Base-by-base conservation (phyloP, 805 yeast species). In the Suhomyces pyralidae region DNA sequence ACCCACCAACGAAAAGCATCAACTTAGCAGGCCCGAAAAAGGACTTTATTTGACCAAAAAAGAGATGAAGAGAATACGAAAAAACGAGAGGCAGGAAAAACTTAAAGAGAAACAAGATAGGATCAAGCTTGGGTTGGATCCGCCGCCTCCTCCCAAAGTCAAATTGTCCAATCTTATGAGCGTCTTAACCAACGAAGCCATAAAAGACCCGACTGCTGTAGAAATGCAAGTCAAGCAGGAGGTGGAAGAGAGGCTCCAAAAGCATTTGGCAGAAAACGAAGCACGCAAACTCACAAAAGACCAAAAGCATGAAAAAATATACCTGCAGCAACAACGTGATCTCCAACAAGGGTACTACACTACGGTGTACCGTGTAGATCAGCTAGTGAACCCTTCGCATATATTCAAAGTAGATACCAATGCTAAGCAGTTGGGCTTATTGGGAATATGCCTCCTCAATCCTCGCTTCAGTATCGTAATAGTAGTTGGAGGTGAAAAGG, bases 131-230 rank as follows among this genome's bases (percentile, higher is more conserved):
- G 99, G 99, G 0, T 69, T 92, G 17, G 89, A 86, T 46, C 87
- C 96, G 0, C 86, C 96, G 5, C 97, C 97, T 0, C 86, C 86
- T 5, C 96, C 97, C 2, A 94, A 93, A 67, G 87, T 94, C 24
- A 89, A 87, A 61, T 73, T 90, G 44, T 82, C 86, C 43, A 94
- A 93, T 64, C 77, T 94, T 67, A 89, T 90, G 91, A 86, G 80
- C 60, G 96, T 90, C 0, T 73, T 88, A 47, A 89, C 97, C 2
- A 83, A 88, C 59, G 96, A 89, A 53, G 90, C 94, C 6, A 86
- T 92, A 46, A 77, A 81, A 54, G 96, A 94, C 64, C 98, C 99
- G 1, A 93, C 98, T 0, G 82, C 82, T 3, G 85, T 91, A 58
- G 99, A 93, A 62, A 74, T 77, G 66, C 68, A 77, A 48, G 97